Conservation (phyloP, 2,329 filamentous ascomycete species). For the Davidsoniella eucalypti region DNA sequence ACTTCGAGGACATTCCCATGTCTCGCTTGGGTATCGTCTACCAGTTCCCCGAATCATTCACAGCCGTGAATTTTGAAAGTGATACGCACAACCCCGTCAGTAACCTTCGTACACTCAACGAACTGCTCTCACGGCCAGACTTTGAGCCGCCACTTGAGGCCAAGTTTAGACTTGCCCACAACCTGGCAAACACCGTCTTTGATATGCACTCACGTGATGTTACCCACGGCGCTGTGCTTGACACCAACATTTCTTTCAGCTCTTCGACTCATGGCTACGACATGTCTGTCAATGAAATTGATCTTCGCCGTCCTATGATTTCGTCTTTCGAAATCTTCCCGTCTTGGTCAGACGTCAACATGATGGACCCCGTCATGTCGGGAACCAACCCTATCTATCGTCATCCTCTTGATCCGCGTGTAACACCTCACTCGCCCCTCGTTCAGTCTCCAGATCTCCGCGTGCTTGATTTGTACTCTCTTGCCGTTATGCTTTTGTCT, state of each 20-base stretch:
- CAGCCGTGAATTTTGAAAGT: not conserved
- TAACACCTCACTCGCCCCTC: conserved; percentile 31
- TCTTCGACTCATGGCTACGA: conserved; percentile 26
- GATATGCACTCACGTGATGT: conserved; percentile 55
- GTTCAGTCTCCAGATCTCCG: conserved; percentile 36
- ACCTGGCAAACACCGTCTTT: conserved; percentile 55
- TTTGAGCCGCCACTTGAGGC: conserved; percentile 55
- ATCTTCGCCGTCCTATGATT: conserved; percentile 52
- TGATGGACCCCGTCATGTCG: conserved; percentile 17
- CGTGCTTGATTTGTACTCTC: conserved; percentile 52
- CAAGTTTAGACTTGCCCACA: conserved; percentile 59
- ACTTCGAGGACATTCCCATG: conserved; percentile 57
- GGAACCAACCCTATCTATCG: conserved; percentile 35
- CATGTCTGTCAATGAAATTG: conserved; percentile 31
- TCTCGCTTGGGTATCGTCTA: conserved; percentile 62
- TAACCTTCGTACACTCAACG: conserved; percentile 35
- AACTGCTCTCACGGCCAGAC: conserved; percentile 34
- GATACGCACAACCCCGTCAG: conserved; percentile 30
- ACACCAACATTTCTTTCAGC: conserved; percentile 50
- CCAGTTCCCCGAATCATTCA: conserved; percentile 49
- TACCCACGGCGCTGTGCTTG: conserved; percentile 52
- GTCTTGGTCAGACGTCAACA: conserved; percentile 21
- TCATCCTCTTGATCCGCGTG: conserved; percentile 48
- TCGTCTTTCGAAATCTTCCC: conserved; percentile 59
- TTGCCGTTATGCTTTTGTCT: conserved; percentile 57